Evolutionary conservation across 306 rosid genomes (phyloP).

Genomic region (Cicer arietinum): DNA sequence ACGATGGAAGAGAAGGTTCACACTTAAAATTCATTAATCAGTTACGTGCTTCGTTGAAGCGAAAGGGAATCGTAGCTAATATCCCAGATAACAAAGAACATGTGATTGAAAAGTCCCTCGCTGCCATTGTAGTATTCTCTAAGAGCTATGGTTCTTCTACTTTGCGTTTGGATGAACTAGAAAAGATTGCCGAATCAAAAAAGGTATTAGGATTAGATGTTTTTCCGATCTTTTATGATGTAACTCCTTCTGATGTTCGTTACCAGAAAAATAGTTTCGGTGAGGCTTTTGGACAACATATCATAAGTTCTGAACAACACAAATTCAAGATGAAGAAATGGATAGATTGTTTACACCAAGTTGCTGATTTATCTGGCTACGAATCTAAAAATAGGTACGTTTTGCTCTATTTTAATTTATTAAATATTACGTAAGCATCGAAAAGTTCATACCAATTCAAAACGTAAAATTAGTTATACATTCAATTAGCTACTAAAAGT

Average conservation of each 20-base stretch:
- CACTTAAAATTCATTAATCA: neutral
- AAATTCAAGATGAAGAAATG: neutral
- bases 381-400: constrained; percentile 11
- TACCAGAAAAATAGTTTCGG: constrained; percentile 2
- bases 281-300: constrained; percentile 7
- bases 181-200: constrained; percentile 26
- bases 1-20: neutral
- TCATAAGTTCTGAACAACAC: neutral
- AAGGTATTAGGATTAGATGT: neutral
- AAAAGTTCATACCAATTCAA: too few relatives aligned
- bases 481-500: too few relatives aligned
- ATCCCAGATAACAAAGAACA: neutral
- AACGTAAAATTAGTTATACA: too few relatives aligned
- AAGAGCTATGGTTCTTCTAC: constrained; percentile 21
- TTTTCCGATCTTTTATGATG: constrained; percentile 33
- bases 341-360: neutral
- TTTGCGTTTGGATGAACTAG: constrained; percentile 40
- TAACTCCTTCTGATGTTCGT: constrained; percentile 18
- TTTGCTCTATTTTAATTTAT: neutral
- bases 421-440: too few relatives aligned
- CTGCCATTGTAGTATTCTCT: constrained; percentile 11
- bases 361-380: constrained; percentile 11
- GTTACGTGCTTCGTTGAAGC: constrained; percentile 12
- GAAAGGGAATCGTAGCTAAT: constrained; percentile 4
- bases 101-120: constrained; percentile 17